A percentile compares a stretch with the other conserved stretches of the same genome.
phyloP scores from a whole-genome alignment of 2,329 filamentous ascomycete species.

The Calonectria hongkongensis region DNA sequence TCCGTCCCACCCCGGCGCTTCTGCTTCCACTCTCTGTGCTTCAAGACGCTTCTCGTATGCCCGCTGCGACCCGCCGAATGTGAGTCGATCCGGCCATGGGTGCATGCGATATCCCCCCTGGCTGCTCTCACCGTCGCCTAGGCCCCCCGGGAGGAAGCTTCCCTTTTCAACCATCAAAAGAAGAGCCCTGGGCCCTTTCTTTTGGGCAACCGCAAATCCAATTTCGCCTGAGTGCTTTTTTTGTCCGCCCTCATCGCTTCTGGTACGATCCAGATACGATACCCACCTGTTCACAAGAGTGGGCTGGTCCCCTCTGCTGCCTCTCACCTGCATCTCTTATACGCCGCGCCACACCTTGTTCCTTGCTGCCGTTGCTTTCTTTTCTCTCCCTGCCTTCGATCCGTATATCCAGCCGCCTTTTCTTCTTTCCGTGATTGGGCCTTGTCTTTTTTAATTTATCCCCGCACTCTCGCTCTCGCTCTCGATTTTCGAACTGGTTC shows the following conservation, averaged over 20 bases:
- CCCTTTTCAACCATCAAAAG: constrained; percentile 42
- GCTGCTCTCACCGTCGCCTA: constrained; percentile 26
- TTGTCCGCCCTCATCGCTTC: constrained; percentile 48
- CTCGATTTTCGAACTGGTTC: constrained; percentile 10
- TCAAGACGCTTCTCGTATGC: background rate
- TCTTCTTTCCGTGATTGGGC: background rate
- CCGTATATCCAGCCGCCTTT: constrained; percentile 28
- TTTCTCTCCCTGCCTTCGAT: background rate
- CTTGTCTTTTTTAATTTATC: constrained; percentile 16
- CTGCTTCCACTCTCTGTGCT: constrained; percentile 9
- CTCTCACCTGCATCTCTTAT: constrained; percentile 16
- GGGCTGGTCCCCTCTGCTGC: constrained; percentile 50
- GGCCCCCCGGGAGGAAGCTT: constrained; percentile 7
- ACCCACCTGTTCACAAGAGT: constrained; percentile 46
- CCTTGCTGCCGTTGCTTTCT: background rate
- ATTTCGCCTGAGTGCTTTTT: constrained; percentile 41
- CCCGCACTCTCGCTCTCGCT: background rate
- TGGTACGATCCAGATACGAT: constrained; percentile 51
- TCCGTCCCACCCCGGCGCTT: constrained; percentile 36
- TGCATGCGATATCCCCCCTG: constrained; percentile 5
- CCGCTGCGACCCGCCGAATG: background rate
- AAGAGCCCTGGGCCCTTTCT: constrained; percentile 20
- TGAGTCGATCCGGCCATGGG: constrained; percentile 43
- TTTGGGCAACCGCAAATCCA: constrained; percentile 45
- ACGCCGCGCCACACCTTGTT: background rate